A percentile compares a stretch with the other conserved stretches of the same genome.
These are phyloP conservation scores for Globisporangium middletonii DNA, from an alignment of 352 stramenopile genomes.

Conservation along the genomic window DNA sequence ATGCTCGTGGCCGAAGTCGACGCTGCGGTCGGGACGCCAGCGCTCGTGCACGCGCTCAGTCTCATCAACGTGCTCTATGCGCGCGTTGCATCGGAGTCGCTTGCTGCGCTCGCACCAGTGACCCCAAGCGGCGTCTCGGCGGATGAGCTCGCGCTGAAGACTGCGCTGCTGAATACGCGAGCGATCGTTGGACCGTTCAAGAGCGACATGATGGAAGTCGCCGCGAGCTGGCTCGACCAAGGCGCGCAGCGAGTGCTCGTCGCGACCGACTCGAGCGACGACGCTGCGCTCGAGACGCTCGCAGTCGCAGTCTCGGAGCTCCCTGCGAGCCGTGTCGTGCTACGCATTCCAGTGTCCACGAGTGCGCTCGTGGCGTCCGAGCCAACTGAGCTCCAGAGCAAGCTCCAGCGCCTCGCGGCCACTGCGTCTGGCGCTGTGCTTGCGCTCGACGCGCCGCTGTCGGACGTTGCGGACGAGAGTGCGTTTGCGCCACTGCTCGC, in stretches of 20 bases:
- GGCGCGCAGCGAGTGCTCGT: slow-evolving; percentile 53
- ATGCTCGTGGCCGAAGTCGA: slow-evolving; percentile 27
- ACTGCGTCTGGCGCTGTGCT: slow-evolving; percentile 42
- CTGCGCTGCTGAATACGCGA: slow-evolving; percentile 34
- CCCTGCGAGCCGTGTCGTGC: slow-evolving; percentile 48
- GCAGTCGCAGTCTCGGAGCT: slow-evolving; percentile 59
- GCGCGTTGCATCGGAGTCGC: slow-evolving; percentile 21
- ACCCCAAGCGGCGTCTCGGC: slow-evolving; percentile 1
- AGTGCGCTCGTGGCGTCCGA: slow-evolving; percentile 14
- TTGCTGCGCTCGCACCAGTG: slow-evolving; percentile 25
- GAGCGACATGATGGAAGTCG: slow-evolving; percentile 41
- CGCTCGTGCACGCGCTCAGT: slow-evolving; percentile 35
- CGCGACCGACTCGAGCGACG: slow-evolving; percentile 31
- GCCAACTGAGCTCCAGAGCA: slow-evolving; percentile 18
- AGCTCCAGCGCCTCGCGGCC: slow-evolving; percentile 30
- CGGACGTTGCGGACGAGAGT: slow-evolving; percentile 1
- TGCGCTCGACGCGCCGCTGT: slow-evolving; percentile 21
- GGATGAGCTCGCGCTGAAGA: slow-evolving; percentile 33
- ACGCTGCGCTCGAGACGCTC: slow-evolving; percentile 41
- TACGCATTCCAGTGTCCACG: slow-evolving; percentile 44
- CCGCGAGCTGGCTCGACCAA: slow-evolving; percentile 65
- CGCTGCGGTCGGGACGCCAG: slow-evolving; percentile 2
- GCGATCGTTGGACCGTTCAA: slow-evolving; percentile 59
- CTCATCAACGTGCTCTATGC: slow-evolving; percentile 36
- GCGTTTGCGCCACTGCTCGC: slow-evolving; percentile 16